Base-by-base conservation (phyloP, 2,329 filamentous ascomycete genomes). In the Pseudofabraea citricarpa region DNA sequence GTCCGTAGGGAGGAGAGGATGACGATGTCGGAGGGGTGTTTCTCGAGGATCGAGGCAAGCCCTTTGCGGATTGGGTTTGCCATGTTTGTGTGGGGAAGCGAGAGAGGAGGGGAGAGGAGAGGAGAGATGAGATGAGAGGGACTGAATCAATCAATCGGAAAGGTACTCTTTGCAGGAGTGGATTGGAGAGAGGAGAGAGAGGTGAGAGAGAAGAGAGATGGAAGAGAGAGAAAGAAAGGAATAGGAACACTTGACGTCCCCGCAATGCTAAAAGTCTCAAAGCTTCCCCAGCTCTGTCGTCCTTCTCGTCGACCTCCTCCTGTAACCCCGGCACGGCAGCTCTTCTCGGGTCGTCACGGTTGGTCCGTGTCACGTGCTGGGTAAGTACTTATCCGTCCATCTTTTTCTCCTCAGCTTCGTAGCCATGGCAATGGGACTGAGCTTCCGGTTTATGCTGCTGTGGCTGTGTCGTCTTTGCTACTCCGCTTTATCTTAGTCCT, bases 1-100 rank as follows among this genome's bases (percentile, higher is more conserved):
- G 90, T 96, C 55, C 90, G 87, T 31, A 95, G 77, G n/a, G 90
- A 82, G 16, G 90, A 94, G 56, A 95, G 81, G 62, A 96, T 85
- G 56, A 96, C 88, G 32, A 89, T 78, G 68, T 96, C 90, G 52
- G 82, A 78, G 31, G 89, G 85, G 19, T 81, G 70, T 66, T 93
- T 95, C 58, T 82, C 69, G 47, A 95, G 81, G 55, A 95, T 81
- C 59, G 84, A 77, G 54, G 82, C 79, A 50, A 91, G 72, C 59
- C 88, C 88, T 60, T 77, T 79, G 20, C 76, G 74, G 39, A 80
- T 66, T 35, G 58, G 52, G 19, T 46, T 47, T 15, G 57, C 44
- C 58, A 61, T 62, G 43, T 51, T 52, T 24, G 13, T 31, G 27
- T 2, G 10, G 13, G 9, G 5, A 10, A 5, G 9, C 6, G 9